Evolutionary conservation across 179 eudicot genomes (phyloP), one percentile per base, ranked within the genome.

Genomic region (Corrigiola litoralis): DNA sequence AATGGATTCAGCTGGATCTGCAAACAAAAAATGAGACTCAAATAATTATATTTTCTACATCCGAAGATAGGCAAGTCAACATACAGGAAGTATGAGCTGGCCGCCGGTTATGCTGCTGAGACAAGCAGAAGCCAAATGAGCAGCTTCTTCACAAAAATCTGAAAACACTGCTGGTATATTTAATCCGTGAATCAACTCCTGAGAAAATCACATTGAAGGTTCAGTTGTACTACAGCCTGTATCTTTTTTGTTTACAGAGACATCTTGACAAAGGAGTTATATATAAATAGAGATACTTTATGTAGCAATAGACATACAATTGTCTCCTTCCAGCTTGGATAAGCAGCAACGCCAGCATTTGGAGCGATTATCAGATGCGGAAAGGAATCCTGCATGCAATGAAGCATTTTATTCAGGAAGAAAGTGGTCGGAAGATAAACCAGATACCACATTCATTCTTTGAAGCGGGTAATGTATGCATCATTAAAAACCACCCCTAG

Each of bases 61-160:
- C n/a, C 42, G 17, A 18, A 28, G 25, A 27, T 24, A 42, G 37
- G 42, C 29, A 32, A 21, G 36, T 14, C 41, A 50, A 69, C 75
- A 16, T 56, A 92, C 98, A 16, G 91, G 90, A 66, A 92, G 70
- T 46, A 74, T 53, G 6, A 71, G 87, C 66, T 84, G 67, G 64
- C 61, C 38, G 68, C 82, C 80, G 6, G 89, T 82, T 47, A 77
- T 65, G 18, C 73, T 72, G 79, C 82, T 90, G 48, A 90, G 72
- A 69, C 95, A 87, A 71, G 58, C 17, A 66, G 89, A 81, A 29
- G 94, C 97, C 56, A 87, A 66, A 77, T 83, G 78, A 41, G 82
- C 87, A 76, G 98, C 98, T 79, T 92, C 95, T 76, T 92, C 94
- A 68, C 98, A 92, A 67, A 79, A 90, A 77, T 90, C 98, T 0